A percentile compares a stretch with the other conserved stretches of the same genome.
phyloP scores from a whole-genome alignment of 352 stramenopile genomes.

The Phytophthora colocasiae region DNA sequence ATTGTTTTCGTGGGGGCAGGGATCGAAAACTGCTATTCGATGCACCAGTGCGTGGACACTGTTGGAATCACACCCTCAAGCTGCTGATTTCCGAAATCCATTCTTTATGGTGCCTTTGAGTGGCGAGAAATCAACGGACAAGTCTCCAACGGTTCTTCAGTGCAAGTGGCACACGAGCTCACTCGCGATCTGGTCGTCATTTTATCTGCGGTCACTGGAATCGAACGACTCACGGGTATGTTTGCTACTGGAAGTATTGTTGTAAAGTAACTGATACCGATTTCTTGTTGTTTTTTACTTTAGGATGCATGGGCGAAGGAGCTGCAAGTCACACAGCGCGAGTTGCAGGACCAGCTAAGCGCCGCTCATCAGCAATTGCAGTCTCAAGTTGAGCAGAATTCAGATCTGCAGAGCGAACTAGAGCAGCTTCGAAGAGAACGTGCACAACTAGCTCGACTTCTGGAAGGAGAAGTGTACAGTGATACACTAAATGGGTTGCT shows the following conservation, averaged over 20 bases:
- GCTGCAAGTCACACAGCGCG: conserved; percentile 79
- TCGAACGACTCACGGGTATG: conserved; percentile 82
- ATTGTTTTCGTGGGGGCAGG: conserved; percentile 36
- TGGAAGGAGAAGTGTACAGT: conserved; percentile 83
- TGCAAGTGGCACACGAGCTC: conserved; percentile 90
- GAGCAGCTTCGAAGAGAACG: conserved; percentile 74
- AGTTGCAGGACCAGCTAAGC: conserved; percentile 74
- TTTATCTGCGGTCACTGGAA: conserved; percentile 88
- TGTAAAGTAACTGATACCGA: conserved; percentile 1
- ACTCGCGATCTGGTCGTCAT: conserved; percentile 79
- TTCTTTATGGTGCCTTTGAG: conserved; percentile 73
- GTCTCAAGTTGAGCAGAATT: conserved; percentile 76
- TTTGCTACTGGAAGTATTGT: background rate
- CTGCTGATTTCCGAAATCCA: conserved; percentile 72
- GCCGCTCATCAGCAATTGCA: conserved; percentile 73
- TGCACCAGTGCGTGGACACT: conserved; percentile 79
- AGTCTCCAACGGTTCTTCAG: conserved; percentile 76
- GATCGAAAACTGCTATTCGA: conserved; percentile 58
- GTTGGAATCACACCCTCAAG: conserved; percentile 48
- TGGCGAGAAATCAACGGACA: conserved; percentile 45
- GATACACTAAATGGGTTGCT: conserved; percentile 65
- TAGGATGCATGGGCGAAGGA: conserved; percentile 88
- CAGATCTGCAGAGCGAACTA: conserved; percentile 72
- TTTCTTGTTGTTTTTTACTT: conserved; percentile 13
- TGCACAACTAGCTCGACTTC: conserved; percentile 53